These are phyloP conservation scores for Rhynchosporium secalis DNA, from an alignment of 2,329 filamentous ascomycete genomes.

Conservation along the genomic window DNA sequence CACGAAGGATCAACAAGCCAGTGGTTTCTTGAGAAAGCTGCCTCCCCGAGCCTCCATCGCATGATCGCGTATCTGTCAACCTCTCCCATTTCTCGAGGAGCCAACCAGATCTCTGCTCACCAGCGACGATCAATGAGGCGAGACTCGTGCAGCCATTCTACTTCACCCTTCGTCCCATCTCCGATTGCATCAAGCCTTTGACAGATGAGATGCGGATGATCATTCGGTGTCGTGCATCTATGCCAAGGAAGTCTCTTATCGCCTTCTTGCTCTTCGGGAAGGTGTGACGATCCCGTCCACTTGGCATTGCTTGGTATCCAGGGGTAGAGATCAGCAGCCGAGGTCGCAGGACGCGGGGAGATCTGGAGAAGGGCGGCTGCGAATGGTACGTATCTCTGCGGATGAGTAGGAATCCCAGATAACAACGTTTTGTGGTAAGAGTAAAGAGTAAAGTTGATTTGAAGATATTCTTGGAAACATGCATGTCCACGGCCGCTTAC, in stretches of 20 bases:
- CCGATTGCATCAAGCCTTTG: background rate
- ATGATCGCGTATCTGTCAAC: background rate
- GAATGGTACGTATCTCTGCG: background rate
- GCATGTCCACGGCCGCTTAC: background rate
- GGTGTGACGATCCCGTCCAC: constrained; percentile 4
- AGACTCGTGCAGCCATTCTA: background rate
- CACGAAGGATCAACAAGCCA: constrained; percentile 4
- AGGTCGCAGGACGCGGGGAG: background rate
- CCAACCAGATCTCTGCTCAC: constrained; percentile 5
- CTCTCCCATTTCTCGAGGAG: constrained; percentile 3
- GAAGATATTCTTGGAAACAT: background rate
- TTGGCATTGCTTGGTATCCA: constrained; percentile 12
- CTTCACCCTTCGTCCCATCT: constrained; percentile 7
- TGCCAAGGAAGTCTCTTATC: constrained; percentile 4
- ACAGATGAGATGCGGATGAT: background rate
- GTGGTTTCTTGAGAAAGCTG: background rate
- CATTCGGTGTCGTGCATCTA: constrained; percentile 2
- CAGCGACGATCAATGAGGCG: constrained; percentile 9
- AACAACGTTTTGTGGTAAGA: too few species aligned
- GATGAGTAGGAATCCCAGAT: too few species aligned
- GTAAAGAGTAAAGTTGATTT: background rate
- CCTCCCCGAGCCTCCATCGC: background rate
- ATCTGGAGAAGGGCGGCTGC: background rate
- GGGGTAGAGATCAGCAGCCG: background rate
- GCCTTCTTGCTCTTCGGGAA: constrained; percentile 1